Base-by-base conservation (phyloP, 768 basidiomycete species). In the Russula emetica region DNA sequence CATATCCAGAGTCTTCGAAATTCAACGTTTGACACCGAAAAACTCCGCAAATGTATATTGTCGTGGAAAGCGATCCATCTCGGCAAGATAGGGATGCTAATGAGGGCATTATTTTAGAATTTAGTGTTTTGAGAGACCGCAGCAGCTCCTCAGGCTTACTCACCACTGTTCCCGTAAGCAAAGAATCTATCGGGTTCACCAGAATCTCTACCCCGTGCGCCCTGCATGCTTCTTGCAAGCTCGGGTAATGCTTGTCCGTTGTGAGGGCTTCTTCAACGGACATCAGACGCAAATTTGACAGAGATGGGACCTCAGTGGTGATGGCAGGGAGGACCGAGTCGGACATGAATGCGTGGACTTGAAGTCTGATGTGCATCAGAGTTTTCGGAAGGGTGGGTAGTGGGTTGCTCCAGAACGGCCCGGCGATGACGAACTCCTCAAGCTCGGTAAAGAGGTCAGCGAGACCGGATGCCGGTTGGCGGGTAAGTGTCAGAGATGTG, bases 1-100 rank as follows among this genome's bases (percentile, higher is more conserved):
- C 28, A 6, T 61, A 6, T 61, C 47, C 60, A 49, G 11, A 28
- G 10, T 44, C 18, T 32, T n/a, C 22, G 28, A 30, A 9, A 2
- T 20, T 40, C 54, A 36, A 44, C 18, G 38, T 45, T 34, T 16
- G n/a, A 1, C 30, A 30, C 22, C 38, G 49, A 61, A 61, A 36
- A 60, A 64, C 40, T 64, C 55, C 10, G 55, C 34, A 38, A 64
- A 64, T 24, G 54, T 56, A 32, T 24, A 10, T 20, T 45, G 59
- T 51, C 63, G 58, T 51, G 63, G 63, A 36, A 64, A 64, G 13
- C 49, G 59, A 13, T 64, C 63, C 59, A 64, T 60, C 54, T 64
- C 63, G 3, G 32, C 40, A 18, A 60, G 54, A 13, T 61, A 64
- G 5, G 54, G 58, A 8, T 64, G 63, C 55, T 61, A n/a, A 10